Conservation (phyloP, 1,284 basidiomycete species). For the Trichosporon faecale region DNA sequence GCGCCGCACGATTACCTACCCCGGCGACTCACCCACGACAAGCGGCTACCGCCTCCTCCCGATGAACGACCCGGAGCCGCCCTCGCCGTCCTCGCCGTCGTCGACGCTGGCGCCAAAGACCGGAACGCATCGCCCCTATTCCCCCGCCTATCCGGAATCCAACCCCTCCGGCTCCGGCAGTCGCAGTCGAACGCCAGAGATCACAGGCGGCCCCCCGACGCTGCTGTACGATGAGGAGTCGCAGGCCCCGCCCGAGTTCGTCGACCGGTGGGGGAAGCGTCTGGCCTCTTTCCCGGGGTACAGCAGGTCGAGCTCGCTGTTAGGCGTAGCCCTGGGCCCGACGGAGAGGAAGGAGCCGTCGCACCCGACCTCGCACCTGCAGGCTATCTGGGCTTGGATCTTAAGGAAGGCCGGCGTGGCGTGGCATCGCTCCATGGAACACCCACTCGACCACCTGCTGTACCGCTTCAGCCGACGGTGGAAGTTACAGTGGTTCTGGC, state of each 20-base stretch:
- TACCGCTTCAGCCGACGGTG: background rate
- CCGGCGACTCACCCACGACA: background rate
- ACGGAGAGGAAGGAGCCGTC: background rate
- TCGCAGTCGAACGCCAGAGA: no score
- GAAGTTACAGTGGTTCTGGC: slow-evolving; percentile 14
- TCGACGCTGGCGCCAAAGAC: background rate
- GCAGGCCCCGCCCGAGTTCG: background rate
- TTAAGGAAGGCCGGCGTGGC: background rate
- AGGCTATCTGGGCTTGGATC: background rate
- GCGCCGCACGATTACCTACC: background rate
- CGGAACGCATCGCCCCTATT: background rate
- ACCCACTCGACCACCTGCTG: slow-evolving; percentile 12
- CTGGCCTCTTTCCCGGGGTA: background rate
- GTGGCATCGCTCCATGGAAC: slow-evolving; percentile 5
- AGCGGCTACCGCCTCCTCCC: background rate
- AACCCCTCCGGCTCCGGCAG: background rate
- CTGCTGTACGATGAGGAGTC: background rate
- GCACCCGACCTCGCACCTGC: background rate
- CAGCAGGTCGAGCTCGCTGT: background rate
- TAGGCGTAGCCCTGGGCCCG: slow-evolving; percentile 19
- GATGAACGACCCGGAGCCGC: slow-evolving; percentile 2
- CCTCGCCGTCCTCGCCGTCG: background rate
- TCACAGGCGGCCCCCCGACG: background rate
- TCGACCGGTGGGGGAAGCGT: background rate
- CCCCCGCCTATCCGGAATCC: background rate